These are phyloP conservation scores for Wolfiporia cocos DNA, from an alignment of 1,284 basidiomycete genomes.

Conservation along the genomic window DNA sequence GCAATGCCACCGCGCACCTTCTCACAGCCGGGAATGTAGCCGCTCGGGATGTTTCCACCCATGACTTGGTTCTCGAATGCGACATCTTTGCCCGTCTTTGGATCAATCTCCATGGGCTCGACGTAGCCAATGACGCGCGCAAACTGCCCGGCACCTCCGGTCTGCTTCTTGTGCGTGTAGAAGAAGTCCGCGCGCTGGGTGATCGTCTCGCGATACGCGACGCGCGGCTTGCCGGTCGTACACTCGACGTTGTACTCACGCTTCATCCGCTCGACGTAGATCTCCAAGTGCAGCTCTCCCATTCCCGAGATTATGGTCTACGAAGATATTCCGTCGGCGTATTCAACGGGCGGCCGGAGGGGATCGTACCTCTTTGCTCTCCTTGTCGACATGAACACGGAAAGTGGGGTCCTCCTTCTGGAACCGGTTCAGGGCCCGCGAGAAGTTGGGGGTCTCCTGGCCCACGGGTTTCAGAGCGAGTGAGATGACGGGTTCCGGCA, in stretches of 20 bases:
- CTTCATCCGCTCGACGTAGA: constrained; percentile 98
- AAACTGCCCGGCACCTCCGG: constrained; percentile 96
- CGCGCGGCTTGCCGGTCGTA: constrained; percentile 92
- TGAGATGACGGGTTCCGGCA: constrained; percentile 98
- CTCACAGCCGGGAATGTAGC: constrained; percentile 93
- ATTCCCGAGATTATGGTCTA: constrained; percentile 99
- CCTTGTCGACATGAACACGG: constrained; percentile 91
- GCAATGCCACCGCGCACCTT: constrained; percentile 47
- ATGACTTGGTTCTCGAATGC: constrained; percentile 89
- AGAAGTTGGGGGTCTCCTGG: constrained; percentile 93
- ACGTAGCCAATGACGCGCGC: constrained; percentile 90
- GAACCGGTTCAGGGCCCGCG: constrained; percentile 95
- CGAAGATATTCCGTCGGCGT: constrained; percentile 1
- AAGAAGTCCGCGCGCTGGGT: constrained; percentile 78
- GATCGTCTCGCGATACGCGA: constrained; percentile 96
- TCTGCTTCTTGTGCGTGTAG: constrained; percentile 99
- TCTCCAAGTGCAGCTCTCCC: constrained; percentile 98
- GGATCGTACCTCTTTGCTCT: constrained; percentile 79
- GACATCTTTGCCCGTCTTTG: constrained; percentile 80
- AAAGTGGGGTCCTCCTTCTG: constrained; percentile 99
- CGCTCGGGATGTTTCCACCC: constrained; percentile 88
- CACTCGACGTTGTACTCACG: constrained; percentile 97
- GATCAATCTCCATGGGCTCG: constrained; percentile 84
- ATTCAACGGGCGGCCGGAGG: background rate
- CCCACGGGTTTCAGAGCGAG: constrained; percentile 91